phyloP scores from a whole-genome alignment of 2,329 filamentous ascomycete species.

The Xylaria digitata region DNA sequence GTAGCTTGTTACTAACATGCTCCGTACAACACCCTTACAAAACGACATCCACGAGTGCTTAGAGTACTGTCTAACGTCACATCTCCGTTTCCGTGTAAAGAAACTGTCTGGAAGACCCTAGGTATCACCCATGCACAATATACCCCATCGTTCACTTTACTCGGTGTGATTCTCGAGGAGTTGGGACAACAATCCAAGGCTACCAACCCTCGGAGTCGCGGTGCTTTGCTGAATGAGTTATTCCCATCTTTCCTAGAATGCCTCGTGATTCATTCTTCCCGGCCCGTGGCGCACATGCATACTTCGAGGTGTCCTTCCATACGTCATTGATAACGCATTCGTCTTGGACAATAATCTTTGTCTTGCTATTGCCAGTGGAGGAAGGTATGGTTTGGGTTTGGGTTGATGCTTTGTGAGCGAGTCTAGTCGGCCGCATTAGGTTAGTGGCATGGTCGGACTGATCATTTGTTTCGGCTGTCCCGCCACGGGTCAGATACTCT shows the following conservation, averaged over 20 bases:
- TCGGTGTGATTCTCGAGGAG: not conserved
- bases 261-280: not conserved
- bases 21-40: no score
- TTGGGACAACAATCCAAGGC: not conserved
- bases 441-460: not conserved
- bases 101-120: not conserved
- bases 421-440: not conserved
- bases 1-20: no score
- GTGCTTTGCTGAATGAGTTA: not conserved
- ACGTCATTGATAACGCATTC: conserved; percentile 14
- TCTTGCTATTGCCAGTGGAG: not conserved
- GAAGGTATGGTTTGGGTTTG: not conserved
- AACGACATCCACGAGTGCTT: no score
- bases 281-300: no score
- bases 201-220: conserved; percentile 21
- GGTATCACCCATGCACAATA: not conserved
- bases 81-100: not conserved
- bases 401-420: not conserved
- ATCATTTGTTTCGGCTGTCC: not conserved
- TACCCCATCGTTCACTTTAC: no score
- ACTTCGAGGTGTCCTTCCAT: conserved; percentile 15
- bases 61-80: not conserved
- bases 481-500: conserved; percentile 16
- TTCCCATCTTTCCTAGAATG: not conserved
- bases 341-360: conserved; percentile 5